phyloP scores from a whole-genome alignment of 345 rosid species.

The Acer campestre region DNA sequence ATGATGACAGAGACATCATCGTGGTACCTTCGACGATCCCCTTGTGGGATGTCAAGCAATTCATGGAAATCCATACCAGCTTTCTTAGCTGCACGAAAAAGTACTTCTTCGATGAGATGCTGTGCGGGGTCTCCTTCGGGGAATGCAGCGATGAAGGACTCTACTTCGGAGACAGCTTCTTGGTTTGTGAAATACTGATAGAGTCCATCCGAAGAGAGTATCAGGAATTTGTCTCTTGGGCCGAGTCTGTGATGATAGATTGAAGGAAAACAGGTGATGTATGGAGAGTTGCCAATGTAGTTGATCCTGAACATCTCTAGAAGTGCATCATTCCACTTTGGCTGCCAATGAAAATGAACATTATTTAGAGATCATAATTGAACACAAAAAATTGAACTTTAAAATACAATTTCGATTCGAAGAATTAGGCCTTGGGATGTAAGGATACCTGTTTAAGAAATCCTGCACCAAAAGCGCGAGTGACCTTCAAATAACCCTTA shows the following conservation, averaged over 20 bases:
- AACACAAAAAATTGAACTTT: not conserved
- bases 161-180: constrained; percentile 77
- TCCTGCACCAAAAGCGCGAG: constrained; percentile 96
- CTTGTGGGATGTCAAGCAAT: constrained; percentile 86
- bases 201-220: constrained; percentile 89
- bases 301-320: constrained; percentile 82
- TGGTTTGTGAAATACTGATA: constrained; percentile 83
- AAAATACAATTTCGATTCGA: no score
- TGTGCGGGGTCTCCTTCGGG: constrained; percentile 98
- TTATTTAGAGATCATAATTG: not conserved
- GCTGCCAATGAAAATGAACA: constrained; percentile 41
- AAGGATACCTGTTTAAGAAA: constrained; percentile 75
- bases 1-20: constrained; percentile 89
- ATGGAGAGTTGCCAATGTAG: constrained; percentile 76
- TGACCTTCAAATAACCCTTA: constrained; percentile 89
- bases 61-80: constrained; percentile 91
- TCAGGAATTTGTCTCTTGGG: constrained; percentile 69
- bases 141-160: constrained; percentile 66
- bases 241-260: constrained; percentile 74
- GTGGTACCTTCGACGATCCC: constrained; percentile 84
- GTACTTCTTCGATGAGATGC: constrained; percentile 79
- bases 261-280: constrained; percentile 75
- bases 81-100: constrained; percentile 89
- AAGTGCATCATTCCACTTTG: constrained; percentile 84
- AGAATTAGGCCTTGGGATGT: no score